phyloP scores from a whole-genome alignment of 306 rosid genomes.

The Sophora flavescens region DNA sequence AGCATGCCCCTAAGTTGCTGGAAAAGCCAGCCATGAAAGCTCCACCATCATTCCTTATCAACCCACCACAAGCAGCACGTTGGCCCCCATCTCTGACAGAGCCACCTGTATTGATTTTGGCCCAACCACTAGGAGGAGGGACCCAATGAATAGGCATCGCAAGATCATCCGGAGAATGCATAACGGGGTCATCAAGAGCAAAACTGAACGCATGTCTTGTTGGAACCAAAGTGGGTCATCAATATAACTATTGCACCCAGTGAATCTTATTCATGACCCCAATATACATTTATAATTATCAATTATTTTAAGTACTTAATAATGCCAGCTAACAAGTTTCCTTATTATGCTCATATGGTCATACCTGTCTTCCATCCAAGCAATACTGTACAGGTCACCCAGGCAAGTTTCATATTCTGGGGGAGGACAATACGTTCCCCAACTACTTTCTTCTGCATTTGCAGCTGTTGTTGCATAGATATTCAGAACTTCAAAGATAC shows the following conservation, averaged over 20 bases:
- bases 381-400: conserved; percentile 91
- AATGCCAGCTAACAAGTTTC: conserved; percentile 45
- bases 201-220: too few relatives aligned
- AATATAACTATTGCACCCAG: neutral
- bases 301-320: conserved; percentile 30
- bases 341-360: neutral
- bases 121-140: too few relatives aligned
- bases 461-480: conserved; percentile 91
- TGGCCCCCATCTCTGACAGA: too few relatives aligned
- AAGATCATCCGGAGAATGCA: too few relatives aligned
- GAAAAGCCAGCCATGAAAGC: too few relatives aligned
- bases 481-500: conserved; percentile 91
- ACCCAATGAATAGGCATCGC: too few relatives aligned
- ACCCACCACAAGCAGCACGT: too few relatives aligned
- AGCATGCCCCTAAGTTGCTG: too few relatives aligned
- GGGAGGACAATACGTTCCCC: conserved; percentile 98
- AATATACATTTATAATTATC: conserved; percentile 25
- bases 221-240: too few relatives aligned
- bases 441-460: conserved; percentile 91
- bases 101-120: too few relatives aligned
- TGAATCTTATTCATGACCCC: conserved; percentile 32
- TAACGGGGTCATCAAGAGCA: too few relatives aligned
- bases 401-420: conserved; percentile 86
- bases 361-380: conserved; percentile 99
- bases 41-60: too few relatives aligned